Conservation (phyloP, 495 filamentous ascomycete species). For the Parmelia sp. region DNA sequence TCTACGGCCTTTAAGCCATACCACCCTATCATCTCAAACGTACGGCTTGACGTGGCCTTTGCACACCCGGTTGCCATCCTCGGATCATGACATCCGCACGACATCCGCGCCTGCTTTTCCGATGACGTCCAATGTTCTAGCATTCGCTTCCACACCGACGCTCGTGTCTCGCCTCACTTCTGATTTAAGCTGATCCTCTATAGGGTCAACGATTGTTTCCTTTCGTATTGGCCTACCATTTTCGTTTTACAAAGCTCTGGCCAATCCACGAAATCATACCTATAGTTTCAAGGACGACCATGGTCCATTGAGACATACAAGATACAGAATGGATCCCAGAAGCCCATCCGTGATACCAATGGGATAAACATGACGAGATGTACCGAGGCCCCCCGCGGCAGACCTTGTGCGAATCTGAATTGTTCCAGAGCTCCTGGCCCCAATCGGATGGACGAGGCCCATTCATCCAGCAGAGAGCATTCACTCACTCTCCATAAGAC, state of each 20-base stretch:
- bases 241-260: background rate
- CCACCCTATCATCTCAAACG: background rate
- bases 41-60: background rate
- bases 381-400: background rate
- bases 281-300: background rate
- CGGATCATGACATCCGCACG: background rate
- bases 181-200: background rate
- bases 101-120: background rate
- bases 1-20: too few relatives aligned
- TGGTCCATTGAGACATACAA: background rate
- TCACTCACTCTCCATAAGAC: background rate
- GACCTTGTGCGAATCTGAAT: background rate
- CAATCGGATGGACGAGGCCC: background rate
- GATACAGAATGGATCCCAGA: background rate
- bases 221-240: background rate
- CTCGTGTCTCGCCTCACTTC: background rate
- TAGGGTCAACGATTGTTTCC: background rate
- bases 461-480: background rate
- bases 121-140: background rate
- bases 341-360: background rate
- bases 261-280: background rate
- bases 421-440: background rate
- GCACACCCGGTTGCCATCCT: background rate
- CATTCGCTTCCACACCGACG: background rate
- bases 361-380: background rate